These are phyloP conservation scores for Candida fluviatilis DNA, from an alignment of 805 yeast genomes.

Conservation along the genomic window DNA sequence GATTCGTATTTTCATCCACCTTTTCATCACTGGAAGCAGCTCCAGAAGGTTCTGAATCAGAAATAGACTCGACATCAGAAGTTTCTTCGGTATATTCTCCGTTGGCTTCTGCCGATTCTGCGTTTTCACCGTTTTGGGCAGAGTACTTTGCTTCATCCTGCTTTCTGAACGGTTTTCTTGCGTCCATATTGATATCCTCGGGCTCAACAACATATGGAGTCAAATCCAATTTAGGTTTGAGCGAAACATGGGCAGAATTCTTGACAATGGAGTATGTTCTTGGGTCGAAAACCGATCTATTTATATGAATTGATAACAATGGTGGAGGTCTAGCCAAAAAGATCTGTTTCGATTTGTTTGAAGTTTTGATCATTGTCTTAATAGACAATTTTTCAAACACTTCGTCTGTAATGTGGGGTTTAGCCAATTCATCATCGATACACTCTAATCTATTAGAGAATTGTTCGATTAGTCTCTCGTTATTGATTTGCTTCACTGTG, in stretches of 20 bases:
- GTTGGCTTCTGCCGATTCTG: slow-evolving; percentile 9
- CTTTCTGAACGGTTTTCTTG: slow-evolving; percentile 68
- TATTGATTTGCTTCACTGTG: slow-evolving; percentile 36
- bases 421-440: slow-evolving; percentile 46
- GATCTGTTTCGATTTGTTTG: slow-evolving; percentile 81
- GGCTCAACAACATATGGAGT: slow-evolving; percentile 67
- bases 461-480: slow-evolving; percentile 27
- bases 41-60: neutral
- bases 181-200: slow-evolving; percentile 71
- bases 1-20: slow-evolving; percentile 12
- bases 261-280: slow-evolving; percentile 77
- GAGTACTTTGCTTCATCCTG: slow-evolving; percentile 36
- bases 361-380: slow-evolving; percentile 66
- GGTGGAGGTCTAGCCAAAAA: slow-evolving; percentile 80
- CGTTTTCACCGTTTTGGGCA: slow-evolving; percentile 7
- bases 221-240: slow-evolving; percentile 67
- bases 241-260: slow-evolving; percentile 76
- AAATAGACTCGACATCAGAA: slow-evolving; percentile 5
- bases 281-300: slow-evolving; percentile 91
- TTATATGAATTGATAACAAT: slow-evolving; percentile 78
- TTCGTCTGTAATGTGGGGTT: slow-evolving; percentile 75
- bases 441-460: slow-evolving; percentile 26
- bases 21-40: neutral
- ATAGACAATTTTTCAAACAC: slow-evolving; percentile 70
- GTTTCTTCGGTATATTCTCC: no score